Evolutionary conservation across 2,329 filamentous ascomycete species (phyloP), one percentile per base, ranked within the genome.

Genomic region (Colletotrichum sp.): DNA sequence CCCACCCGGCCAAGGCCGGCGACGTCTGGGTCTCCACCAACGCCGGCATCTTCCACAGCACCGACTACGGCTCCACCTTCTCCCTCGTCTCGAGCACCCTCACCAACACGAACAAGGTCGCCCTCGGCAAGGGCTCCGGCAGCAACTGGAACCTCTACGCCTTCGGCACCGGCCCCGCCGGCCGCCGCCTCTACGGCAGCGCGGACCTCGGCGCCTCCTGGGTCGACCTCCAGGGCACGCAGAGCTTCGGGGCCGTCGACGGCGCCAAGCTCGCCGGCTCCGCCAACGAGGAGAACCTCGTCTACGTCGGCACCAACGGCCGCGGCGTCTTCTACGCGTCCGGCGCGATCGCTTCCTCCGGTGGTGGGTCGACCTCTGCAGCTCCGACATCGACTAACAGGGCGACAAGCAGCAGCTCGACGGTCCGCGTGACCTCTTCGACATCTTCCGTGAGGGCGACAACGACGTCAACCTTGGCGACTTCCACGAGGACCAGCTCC

Each of bases 11-110:
- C 13, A 85, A 87, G 13, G 90, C 91, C 0, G 92, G 93, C n/a
- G 90, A 92, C 64, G 87, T 95, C 60, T 91, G 88, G 82, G 90
- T 89, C 2, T 91, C 90, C 2, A 92, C 90, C 0, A 85, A 91
- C 71, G 83, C 79, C 0, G 91, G 91, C 12, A 82, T 92, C 66
- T 92, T 89, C 84, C 87, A 87, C 78, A 90, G 88, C 12, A 88
- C 86, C 16, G 81, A 92, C 80, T 90, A 84, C 49, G 91, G 90
- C 8, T 80, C 81, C 6, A 85, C 85, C 2, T 92, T 91, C 78
- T 83, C 85, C 0, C 82, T 85, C 34, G 80, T 86, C 0, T 83
- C 85, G 5, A 79, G 81, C 0, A 77, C 73, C 6, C 77, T 89
- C 21, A 87, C 81, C 1, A 82, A 85, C 75, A 86, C 86, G 1